Evolutionary conservation across 2,329 filamentous ascomycete genomes (phyloP), one percentile per base, ranked within the genome.

Genomic region (Nothophaeocryptopus gaeumannii): DNA sequence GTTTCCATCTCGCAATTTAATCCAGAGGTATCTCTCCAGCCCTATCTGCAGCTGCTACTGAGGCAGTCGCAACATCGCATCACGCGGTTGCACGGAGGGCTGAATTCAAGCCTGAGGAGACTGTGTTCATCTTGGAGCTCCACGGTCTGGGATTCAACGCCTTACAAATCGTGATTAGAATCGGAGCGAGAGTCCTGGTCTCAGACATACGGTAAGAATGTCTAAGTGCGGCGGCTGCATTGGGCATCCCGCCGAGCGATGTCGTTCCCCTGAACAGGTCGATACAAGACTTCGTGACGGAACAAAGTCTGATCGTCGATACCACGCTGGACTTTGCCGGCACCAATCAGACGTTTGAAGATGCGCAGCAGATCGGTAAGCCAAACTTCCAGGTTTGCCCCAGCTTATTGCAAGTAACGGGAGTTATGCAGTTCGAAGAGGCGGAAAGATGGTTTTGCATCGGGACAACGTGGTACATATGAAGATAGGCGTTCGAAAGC

Each of bases 141-240:
- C 71, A 71, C 5, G 72, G 72, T 0, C 57, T 74, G 2, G 72
- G 72, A 1, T 70, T 73, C 44, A 73, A 74, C 50, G 72, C 65
- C 1, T 51, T 74, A 8, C 70, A 73, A 49, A 65, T 71, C 12
- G 59, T 79, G 32, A 74, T 73, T 48, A 67, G 78, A 54, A 71
- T 78, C 33, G 71, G 78, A 41, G 78, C 75, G 42, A 50, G 76
- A 45, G 56, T 68, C 16, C 60, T 72, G 29, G 62, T 72, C 7
- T 66, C 63, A 2, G 70, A 72, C 45, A 49, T 69, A 5, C 58
- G 66, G 4, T 59, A 67, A 14, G 65, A 66, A 20, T 41, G 54
- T 10, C 36, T 68, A 0, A 56, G 71, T 14, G 66, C 62, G 5
- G 69, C 69, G 3, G 47, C 56, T 8, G 56, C 58, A 5, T 50